Evolutionary conservation across 1,284 basidiomycete genomes (phyloP).

Genomic region (Takashimella tepidaria): DNA sequence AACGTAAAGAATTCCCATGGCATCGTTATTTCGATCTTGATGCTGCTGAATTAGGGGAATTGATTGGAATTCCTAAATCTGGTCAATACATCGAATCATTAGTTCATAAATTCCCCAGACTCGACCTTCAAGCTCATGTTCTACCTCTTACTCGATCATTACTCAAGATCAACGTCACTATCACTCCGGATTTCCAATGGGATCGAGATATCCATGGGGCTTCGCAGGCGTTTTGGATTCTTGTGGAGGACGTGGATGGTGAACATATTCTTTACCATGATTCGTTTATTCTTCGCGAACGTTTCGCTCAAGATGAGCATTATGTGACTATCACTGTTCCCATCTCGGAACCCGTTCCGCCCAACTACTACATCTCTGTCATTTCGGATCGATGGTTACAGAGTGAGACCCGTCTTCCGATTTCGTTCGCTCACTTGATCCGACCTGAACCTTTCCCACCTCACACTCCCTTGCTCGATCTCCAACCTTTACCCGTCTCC

Average conservation of each 20-base stretch:
- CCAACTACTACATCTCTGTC: conserved; percentile 95
- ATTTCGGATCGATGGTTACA: conserved; percentile 96
- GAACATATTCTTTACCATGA: conserved; percentile 94
- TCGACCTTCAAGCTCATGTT: conserved; percentile 88
- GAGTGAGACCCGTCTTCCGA: conserved; percentile 85
- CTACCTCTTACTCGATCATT: conserved; percentile 87
- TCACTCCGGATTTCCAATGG: conserved; percentile 95
- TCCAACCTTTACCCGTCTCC: conserved; percentile 83
- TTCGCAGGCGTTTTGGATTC: conserved; percentile 83
- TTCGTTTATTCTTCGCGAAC: conserved; percentile 81
- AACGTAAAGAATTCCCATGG: conserved; percentile 98
- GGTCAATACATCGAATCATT: conserved; percentile 89
- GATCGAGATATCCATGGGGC: conserved; percentile 87
- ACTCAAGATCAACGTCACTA: conserved; percentile 80
- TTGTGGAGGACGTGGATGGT: conserved; percentile 96
- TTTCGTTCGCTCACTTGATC: conserved; percentile 97
- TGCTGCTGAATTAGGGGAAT: conserved; percentile 83
- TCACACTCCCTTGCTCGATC: conserved; percentile 86
- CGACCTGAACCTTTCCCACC: conserved; percentile 94
- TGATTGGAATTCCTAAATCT: conserved; percentile 88
- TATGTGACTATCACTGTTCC: conserved; percentile 90
- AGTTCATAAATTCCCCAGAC: conserved; percentile 93
- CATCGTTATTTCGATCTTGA: conserved; percentile 90
- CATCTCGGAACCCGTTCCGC: conserved; percentile 94
- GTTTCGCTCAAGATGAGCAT: conserved; percentile 89